phyloP scores from a whole-genome alignment of 305 asterid species.

The Fraxinus nigra region DNA sequence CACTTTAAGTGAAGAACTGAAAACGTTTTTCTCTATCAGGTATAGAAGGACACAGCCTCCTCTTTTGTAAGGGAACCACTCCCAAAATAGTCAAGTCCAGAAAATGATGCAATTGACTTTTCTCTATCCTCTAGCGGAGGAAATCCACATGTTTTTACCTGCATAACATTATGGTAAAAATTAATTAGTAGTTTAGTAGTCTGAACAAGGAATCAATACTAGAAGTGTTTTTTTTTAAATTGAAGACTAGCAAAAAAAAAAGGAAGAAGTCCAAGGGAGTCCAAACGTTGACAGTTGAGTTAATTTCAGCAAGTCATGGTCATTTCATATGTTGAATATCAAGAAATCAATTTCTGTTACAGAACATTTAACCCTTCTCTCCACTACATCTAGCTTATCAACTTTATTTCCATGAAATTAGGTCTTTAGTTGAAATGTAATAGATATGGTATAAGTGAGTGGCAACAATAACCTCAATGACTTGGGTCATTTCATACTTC shows the following conservation, averaged over 20 bases:
- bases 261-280: not conserved
- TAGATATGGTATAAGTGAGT: not conserved
- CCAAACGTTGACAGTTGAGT: not conserved
- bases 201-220: not conserved
- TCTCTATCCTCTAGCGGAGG: slow-evolving; percentile 93
- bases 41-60: slow-evolving; percentile 77
- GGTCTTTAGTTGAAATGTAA: not conserved
- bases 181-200: slow-evolving; percentile 11
- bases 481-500: not conserved
- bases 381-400: not conserved
- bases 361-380: not conserved
- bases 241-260: not conserved
- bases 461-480: not conserved
- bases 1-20: slow-evolving; percentile 3
- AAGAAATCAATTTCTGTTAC: not conserved
- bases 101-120: slow-evolving; percentile 50
- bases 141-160: slow-evolving; percentile 89
- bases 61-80: slow-evolving; percentile 79
- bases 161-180: slow-evolving; percentile 30
- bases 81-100: slow-evolving; percentile 85
- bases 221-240: not conserved
- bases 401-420: not conserved
- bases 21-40: slow-evolving; percentile 4
- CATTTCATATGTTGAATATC: not conserved
- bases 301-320: not conserved